A percentile compares a stretch with the other conserved stretches of the same genome.
Evolutionary conservation across 2,329 filamentous ascomycete genomes (phyloP).

Genomic region (Arthroderma sp.): DNA sequence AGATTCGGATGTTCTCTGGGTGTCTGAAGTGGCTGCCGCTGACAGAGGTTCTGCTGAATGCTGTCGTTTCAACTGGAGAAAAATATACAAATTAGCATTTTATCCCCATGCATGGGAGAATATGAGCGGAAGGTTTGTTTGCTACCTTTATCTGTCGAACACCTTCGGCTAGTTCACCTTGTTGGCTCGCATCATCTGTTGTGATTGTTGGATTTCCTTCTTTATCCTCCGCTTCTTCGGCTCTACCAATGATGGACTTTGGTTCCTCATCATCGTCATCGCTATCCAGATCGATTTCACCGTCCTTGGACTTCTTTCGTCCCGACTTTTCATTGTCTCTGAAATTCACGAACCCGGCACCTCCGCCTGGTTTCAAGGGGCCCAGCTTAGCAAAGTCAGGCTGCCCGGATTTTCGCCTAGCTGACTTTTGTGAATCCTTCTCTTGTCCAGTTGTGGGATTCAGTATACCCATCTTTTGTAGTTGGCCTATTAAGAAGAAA

Average conservation of each 20-base stretch:
- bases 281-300: slow-evolving; percentile 58
- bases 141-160: slow-evolving; percentile 53
- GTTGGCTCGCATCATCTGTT: slow-evolving; percentile 46
- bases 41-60: slow-evolving; percentile 46
- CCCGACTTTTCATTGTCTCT: slow-evolving; percentile 49
- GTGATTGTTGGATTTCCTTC: slow-evolving; percentile 38
- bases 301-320: slow-evolving; percentile 49
- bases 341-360: slow-evolving; percentile 81
- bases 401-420: slow-evolving; percentile 70
- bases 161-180: slow-evolving; percentile 50
- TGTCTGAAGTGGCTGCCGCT: slow-evolving; percentile 23
- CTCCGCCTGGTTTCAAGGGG: slow-evolving; percentile 73
- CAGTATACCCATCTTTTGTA: slow-evolving; percentile 91
- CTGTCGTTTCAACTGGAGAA: slow-evolving; percentile 48
- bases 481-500: slow-evolving; percentile 51
- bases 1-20: slow-evolving; percentile 30
- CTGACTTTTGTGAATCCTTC: slow-evolving; percentile 45
- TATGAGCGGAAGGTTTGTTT: slow-evolving; percentile 2
- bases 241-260: slow-evolving; percentile 42
- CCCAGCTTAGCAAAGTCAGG: slow-evolving; percentile 75
- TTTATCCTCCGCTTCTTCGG: slow-evolving; percentile 46
- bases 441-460: slow-evolving; percentile 50
- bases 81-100: not conserved
- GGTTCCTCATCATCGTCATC: slow-evolving; percentile 65
- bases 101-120: not conserved